Evolutionary conservation across 2,329 filamentous ascomycete species (phyloP).

Genomic region (Periconia digitata): DNA sequence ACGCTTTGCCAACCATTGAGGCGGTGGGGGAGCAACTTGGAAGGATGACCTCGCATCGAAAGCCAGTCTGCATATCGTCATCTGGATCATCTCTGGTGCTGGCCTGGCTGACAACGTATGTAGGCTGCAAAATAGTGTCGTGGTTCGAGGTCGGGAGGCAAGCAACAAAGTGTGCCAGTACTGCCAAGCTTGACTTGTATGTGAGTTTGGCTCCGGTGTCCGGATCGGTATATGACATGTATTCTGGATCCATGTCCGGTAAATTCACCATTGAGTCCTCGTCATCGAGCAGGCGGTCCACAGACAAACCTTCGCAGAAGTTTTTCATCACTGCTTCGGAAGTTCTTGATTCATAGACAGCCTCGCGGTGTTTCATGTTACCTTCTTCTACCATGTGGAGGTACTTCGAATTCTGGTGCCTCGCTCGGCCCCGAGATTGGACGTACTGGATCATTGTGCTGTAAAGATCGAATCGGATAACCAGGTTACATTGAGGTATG

Average conservation of each 20-base stretch:
- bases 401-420: constrained; percentile 76
- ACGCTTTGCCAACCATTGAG: constrained; percentile 63
- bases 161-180: constrained; percentile 73
- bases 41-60: constrained; percentile 73
- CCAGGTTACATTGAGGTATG: constrained; percentile 67
- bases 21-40: constrained; percentile 74
- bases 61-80: constrained; percentile 16
- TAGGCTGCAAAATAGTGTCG: constrained; percentile 51
- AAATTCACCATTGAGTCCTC: constrained; percentile 43
- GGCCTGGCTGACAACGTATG: constrained; percentile 59
- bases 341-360: constrained; percentile 61
- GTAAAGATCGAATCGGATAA: constrained; percentile 81
- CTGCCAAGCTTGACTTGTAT: constrained; percentile 70
- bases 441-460: constrained; percentile 91
- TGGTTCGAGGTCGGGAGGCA: constrained; percentile 60
- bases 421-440: constrained; percentile 85
- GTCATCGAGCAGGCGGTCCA: constrained; percentile 69
- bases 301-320: constrained; percentile 75
- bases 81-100: constrained; percentile 7
- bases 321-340: constrained; percentile 65
- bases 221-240: constrained; percentile 59
- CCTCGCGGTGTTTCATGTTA: constrained; percentile 63
- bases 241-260: constrained; percentile 57
- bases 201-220: constrained; percentile 76
- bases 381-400: constrained; percentile 78